Conservation (phyloP, 2,329 filamentous ascomycete genomes). For the Microdochium bolleyi region DNA sequence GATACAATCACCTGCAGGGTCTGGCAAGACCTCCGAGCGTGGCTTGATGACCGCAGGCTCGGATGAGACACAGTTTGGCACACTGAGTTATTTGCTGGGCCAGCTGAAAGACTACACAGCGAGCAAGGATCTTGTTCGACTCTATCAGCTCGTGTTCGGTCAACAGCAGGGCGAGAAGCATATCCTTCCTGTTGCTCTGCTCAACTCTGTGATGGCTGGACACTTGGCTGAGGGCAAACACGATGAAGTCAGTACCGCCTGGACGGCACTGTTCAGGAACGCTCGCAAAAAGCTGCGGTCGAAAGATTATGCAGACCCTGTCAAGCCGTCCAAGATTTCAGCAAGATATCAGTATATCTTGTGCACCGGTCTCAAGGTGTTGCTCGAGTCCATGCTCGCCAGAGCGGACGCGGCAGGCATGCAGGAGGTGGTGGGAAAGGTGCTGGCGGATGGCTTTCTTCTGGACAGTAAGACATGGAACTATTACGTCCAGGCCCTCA, state of each 20-base stretch:
- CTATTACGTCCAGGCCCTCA: conserved; percentile 61
- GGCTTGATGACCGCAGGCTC: conserved; percentile 14
- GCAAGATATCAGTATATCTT: conserved; percentile 45
- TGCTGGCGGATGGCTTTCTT: conserved; percentile 60
- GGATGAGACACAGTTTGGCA: conserved; percentile 25
- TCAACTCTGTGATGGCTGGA: conserved; percentile 61
- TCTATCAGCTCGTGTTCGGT: conserved; percentile 37
- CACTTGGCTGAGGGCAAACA: conserved; percentile 50
- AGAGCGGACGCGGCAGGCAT: conserved; percentile 37
- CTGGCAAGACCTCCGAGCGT: conserved; percentile 10
- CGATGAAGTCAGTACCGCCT: conserved; percentile 55
- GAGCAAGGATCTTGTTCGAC: conserved; percentile 46
- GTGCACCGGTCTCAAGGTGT: conserved; percentile 36
- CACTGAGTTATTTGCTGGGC: conserved; percentile 29
- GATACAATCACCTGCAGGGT: neutral
- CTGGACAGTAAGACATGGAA: conserved; percentile 79
- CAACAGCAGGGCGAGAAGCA: conserved; percentile 20
- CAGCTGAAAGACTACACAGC: conserved; percentile 42
- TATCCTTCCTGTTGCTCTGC: conserved; percentile 42
- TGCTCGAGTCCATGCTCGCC: conserved; percentile 35
- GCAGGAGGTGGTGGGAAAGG: conserved; percentile 39
- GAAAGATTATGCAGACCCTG: conserved; percentile 9
- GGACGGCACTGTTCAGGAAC: conserved; percentile 52
- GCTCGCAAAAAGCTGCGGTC: conserved; percentile 35
- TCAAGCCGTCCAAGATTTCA: conserved; percentile 24